phyloP scores from a whole-genome alignment of 1,284 basidiomycete species.

The Sutorius eximius region DNA sequence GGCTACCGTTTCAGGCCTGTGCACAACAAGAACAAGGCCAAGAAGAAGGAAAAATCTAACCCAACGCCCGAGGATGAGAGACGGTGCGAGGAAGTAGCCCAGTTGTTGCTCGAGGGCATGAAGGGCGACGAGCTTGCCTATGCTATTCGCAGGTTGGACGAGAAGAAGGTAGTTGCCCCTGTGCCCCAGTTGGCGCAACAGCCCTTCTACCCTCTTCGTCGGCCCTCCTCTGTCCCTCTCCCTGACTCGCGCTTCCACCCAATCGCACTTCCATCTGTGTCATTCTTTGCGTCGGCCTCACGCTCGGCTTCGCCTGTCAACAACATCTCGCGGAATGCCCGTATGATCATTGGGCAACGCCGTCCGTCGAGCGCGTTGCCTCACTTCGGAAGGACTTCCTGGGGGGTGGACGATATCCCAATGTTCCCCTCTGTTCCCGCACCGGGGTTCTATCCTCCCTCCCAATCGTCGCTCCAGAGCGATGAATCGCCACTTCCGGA shows the following conservation, averaged over 20 bases:
- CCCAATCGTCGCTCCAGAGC: slow-evolving; percentile 36
- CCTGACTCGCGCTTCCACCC: slow-evolving; percentile 42
- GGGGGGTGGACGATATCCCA: slow-evolving; percentile 28
- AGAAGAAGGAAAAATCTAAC: slow-evolving; percentile 42
- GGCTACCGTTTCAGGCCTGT: slow-evolving; percentile 71
- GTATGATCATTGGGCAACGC: slow-evolving; percentile 38
- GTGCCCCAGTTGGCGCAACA: slow-evolving; percentile 15
- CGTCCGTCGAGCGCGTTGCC: slow-evolving; percentile 35
- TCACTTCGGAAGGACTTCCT: slow-evolving; percentile 23
- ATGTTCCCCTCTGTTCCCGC: slow-evolving; percentile 9
- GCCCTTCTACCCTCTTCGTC: slow-evolving; percentile 43
- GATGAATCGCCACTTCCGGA: slow-evolving; percentile 51
- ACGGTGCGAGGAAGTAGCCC: slow-evolving; percentile 57
- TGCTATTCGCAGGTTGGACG: slow-evolving; percentile 59
- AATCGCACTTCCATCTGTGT: slow-evolving; percentile 44
- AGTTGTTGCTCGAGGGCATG: slow-evolving; percentile 58
- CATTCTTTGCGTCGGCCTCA: slow-evolving; percentile 35
- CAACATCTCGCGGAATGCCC: slow-evolving; percentile 44
- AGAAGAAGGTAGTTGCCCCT: slow-evolving; percentile 17
- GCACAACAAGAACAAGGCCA: slow-evolving; percentile 64
- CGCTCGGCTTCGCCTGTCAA: slow-evolving; percentile 45
- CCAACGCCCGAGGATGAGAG: slow-evolving; percentile 49
- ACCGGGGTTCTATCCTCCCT: slow-evolving; percentile 2
- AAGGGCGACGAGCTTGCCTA: slow-evolving; percentile 64
- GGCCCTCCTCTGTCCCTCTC: slow-evolving; percentile 66